Evolutionary conservation across 2,329 filamentous ascomycete genomes (phyloP).

Genomic region (Cordyceps militaris): DNA sequence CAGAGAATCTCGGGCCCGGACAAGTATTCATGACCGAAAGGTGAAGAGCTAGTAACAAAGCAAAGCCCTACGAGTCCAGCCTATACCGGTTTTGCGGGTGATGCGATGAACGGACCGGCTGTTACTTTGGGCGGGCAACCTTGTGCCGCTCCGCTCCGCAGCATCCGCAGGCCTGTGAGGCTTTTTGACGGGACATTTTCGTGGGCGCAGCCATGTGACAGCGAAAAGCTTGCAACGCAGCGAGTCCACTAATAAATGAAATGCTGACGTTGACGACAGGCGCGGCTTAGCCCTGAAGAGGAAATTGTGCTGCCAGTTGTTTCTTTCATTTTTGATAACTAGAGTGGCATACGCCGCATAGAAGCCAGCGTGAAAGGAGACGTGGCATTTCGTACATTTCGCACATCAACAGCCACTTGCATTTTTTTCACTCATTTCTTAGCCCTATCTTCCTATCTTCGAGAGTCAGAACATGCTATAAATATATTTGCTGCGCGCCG

Average conservation of each 20-base stretch:
- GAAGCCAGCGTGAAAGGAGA: neutral
- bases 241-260: neutral
- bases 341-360: too few relatives aligned
- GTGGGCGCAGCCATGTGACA: constrained; percentile 16
- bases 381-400: neutral
- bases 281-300: too few relatives aligned
- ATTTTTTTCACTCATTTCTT: too few relatives aligned
- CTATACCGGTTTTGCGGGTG: neutral
- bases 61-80: neutral
- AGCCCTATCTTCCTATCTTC: too few relatives aligned
- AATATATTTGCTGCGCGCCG: neutral
- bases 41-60: neutral
- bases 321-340: too few relatives aligned
- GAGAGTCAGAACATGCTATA: too few relatives aligned
- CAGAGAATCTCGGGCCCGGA: constrained; percentile 5
- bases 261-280: constrained; percentile 3
- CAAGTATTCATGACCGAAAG: neutral
- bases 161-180: constrained; percentile 10
- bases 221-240: neutral
- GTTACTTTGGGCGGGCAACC: neutral
- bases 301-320: too few relatives aligned
- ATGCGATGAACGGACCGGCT: neutral
- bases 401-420: neutral
- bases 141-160: constrained; percentile 10
- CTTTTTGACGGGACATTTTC: constrained; percentile 15